Base-by-base conservation (phyloP, 179 eudicot genomes). In the Drosera spatulata region DNA sequence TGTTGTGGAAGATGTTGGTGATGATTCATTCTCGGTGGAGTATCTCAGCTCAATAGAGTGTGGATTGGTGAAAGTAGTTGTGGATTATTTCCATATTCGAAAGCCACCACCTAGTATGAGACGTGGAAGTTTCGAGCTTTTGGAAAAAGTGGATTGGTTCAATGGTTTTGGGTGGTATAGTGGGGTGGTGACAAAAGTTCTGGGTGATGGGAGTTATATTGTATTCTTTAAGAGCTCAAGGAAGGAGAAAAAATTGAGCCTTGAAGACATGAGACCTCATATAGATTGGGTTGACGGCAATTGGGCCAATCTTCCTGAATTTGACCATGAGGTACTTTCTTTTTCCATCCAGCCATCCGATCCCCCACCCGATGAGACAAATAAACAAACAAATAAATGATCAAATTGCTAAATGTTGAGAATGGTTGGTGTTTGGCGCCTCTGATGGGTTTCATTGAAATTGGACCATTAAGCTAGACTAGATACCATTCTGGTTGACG, bases 121-220 rank as follows among this genome's bases (percentile, higher is more conserved):
- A 60, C 69, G 55, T 61, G 75, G 56, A 67, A 55, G 50, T 44
- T 85, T 80, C 66, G 63, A 50, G 52, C 68, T 88, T 60, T 70
- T 80, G 77, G 91, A 83, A 58, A 85, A 77, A 56, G 89, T 88
- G 2, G 89, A 88, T 15, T 85, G 82, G 1, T 85, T 63, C 50
- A 70, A 71, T 68, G 79, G 77, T 55, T 75, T 46, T 65, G 82
- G 84, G 47, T 88, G 90, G 88, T 73, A 80, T 71, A 80, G 82
- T 67, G 96, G 96, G 45, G 73, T 82, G 33, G 77, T 88, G 66
- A 83, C 85, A 9, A 78, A 73, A 73, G 71, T 75, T 72, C 84
- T 83, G 59, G 75, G 82, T 33, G 84, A 79, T 66, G 80, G 79
- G 56, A 80, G 73, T 68, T 88, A 83, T 69, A 70, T 75, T 42